Conservation (phyloP, 2,329 filamentous ascomycete species). For the Chaetomiaceae sp. region DNA sequence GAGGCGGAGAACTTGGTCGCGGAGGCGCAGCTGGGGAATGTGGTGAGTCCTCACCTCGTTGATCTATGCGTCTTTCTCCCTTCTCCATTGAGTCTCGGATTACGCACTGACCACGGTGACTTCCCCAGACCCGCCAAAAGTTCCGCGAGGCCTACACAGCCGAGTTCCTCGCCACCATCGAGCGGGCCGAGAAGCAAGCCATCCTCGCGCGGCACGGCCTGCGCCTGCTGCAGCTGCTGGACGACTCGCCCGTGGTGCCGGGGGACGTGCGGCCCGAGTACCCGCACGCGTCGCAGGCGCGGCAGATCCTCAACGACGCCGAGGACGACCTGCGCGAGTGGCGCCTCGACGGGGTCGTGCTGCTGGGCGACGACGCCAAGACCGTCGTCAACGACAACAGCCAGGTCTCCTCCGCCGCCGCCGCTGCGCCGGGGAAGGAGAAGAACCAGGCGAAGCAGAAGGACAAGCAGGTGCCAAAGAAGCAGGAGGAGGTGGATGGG, state of each 20-base stretch:
- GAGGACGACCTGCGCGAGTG: constrained; percentile 82
- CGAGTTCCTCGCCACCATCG: constrained; percentile 85
- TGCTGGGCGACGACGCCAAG: not conserved
- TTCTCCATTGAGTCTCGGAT: too few relatives aligned
- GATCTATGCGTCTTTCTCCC: not conserved
- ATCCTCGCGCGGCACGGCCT: constrained; percentile 88
- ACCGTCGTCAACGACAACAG: not conserved
- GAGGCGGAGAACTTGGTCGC: constrained; percentile 95
- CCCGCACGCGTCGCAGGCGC: constrained; percentile 57
- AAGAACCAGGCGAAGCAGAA: not conserved
- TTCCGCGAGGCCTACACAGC: constrained; percentile 89
- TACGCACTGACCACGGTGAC: constrained; percentile 3
- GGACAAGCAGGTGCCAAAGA: constrained; percentile 3
- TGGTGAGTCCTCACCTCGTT: too few relatives aligned
- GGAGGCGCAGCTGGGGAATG: constrained; percentile 91
- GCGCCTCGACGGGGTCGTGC: constrained; percentile 32
- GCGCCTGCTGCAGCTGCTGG: constrained; percentile 74
- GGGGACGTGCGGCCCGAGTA: constrained; percentile 72
- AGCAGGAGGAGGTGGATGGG: not conserved
- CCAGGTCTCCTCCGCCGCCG: not conserved
- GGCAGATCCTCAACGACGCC: constrained; percentile 84
- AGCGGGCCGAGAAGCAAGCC: constrained; percentile 94
- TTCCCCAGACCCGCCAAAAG: constrained; percentile 76
- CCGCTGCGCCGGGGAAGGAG: not conserved
- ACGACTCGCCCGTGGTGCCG: constrained; percentile 83